Conservation (phyloP, 441 rosid genomes). For the Gossypium lobatum region DNA sequence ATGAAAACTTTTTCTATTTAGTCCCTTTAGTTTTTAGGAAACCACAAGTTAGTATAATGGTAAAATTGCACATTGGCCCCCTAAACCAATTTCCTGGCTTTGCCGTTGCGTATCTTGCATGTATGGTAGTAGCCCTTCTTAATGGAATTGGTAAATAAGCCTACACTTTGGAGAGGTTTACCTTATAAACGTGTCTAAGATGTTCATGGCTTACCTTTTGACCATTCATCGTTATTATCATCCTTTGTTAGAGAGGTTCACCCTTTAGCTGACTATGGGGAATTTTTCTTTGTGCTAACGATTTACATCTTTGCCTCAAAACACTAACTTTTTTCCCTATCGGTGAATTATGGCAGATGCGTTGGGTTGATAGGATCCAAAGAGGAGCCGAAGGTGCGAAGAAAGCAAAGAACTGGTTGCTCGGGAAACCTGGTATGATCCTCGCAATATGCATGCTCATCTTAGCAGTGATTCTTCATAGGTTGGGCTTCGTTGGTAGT, state of each 20-base stretch:
- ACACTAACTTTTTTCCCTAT: neutral
- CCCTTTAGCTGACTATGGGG: neutral
- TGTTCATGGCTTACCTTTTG: neutral
- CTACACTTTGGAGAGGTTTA: neutral
- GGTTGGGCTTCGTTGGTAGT: constrained; percentile 75
- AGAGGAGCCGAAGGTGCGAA: constrained; percentile 66
- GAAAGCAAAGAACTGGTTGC: constrained; percentile 83
- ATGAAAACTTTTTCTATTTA: too few species aligned
- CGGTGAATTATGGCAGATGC: constrained; percentile 50
- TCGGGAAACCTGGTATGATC: constrained; percentile 79
- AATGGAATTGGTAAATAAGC: neutral
- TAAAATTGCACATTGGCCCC: too few species aligned
- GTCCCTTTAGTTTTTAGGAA: too few species aligned
- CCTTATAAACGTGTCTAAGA: neutral
- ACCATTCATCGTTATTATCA: neutral
- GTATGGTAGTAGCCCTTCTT: neutral
- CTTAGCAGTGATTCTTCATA: constrained; percentile 67
- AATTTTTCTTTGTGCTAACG: neutral
- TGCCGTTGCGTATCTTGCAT: too few species aligned
- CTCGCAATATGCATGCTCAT: constrained; percentile 76
- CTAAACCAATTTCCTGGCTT: too few species aligned
- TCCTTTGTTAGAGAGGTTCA: neutral
- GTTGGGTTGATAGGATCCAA: constrained; percentile 82
- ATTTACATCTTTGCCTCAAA: neutral
- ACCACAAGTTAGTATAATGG: too few species aligned